Evolutionary conservation across 164 flowering plant genomes (phyloP).

Genomic region (Nymphaea thermarum): DNA sequence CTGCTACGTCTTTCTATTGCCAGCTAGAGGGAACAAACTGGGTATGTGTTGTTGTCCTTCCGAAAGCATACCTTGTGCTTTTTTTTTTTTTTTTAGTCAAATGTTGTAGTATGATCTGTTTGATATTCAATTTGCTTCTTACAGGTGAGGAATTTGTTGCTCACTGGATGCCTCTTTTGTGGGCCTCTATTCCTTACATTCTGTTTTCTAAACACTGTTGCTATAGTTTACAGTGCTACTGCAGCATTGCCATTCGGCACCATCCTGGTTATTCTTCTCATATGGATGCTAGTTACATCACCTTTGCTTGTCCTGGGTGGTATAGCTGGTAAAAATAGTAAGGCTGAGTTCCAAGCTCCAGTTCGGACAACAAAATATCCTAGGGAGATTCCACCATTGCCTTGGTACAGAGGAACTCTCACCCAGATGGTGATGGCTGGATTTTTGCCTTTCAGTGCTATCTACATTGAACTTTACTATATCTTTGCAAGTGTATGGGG

Average conservation of each 20-base stretch:
- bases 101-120: neutral
- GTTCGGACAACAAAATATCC: conserved; percentile 24
- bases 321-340: conserved; percentile 20
- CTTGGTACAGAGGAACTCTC: conserved; percentile 30
- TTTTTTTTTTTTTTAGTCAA: neutral
- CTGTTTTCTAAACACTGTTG: conserved; percentile 23
- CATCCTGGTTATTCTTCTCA: conserved; percentile 20
- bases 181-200: conserved; percentile 23
- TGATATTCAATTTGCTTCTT: neutral
- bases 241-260: conserved; percentile 26
- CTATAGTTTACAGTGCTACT: conserved; percentile 19
- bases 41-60: conserved; percentile 8
- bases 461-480: conserved; percentile 29
- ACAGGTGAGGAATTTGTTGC: conserved; percentile 21
- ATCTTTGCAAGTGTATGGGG: conserved; percentile 38
- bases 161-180: conserved; percentile 24
- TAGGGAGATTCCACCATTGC: conserved; percentile 27
- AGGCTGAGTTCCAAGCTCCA: conserved; percentile 24
- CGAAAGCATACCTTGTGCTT: neutral
- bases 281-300: conserved; percentile 20
- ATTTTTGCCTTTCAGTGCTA: conserved; percentile 31
- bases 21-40: conserved; percentile 33
- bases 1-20: conserved; percentile 23
- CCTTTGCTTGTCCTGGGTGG: conserved; percentile 24
- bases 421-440: conserved; percentile 40